These are phyloP conservation scores for Drosera spatulata DNA, from an alignment of 179 eudicot species.

Conservation along the genomic window DNA sequence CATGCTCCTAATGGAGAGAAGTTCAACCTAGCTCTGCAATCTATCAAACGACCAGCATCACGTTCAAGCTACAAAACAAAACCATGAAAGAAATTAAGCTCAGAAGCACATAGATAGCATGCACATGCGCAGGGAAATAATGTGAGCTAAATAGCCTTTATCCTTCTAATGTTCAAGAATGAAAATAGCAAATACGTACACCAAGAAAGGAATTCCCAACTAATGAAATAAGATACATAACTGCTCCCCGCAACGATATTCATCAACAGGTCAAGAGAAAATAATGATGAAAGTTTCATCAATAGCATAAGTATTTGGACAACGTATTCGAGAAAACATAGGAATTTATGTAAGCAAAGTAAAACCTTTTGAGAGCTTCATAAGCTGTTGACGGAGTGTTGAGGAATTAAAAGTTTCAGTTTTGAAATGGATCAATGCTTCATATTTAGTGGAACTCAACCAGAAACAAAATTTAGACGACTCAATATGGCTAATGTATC, in stretches of 20 bases:
- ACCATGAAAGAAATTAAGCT: not conserved
- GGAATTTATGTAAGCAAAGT: too few species aligned
- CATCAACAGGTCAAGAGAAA: not conserved
- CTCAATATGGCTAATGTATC: too few species aligned
- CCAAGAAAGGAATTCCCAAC: not conserved
- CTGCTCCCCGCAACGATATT: not conserved
- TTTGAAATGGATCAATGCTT: too few species aligned
- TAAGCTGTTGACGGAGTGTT: too few species aligned
- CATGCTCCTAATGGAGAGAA: conserved; percentile 97
- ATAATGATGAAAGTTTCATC: not conserved
- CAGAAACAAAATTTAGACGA: too few species aligned
- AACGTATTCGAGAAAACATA: not conserved
- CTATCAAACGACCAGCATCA: conserved; percentile 80
- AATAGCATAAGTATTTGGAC: not conserved
- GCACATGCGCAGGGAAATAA: too few species aligned
- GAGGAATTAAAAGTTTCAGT: too few species aligned
- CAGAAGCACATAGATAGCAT: not conserved
- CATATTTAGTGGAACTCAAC: too few species aligned
- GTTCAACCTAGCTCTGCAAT: conserved; percentile 81
- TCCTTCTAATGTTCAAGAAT: too few species aligned
- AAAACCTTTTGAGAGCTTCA: too few species aligned
- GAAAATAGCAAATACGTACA: not conserved
- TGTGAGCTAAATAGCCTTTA: too few species aligned
- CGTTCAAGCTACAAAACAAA: conserved; percentile 66
- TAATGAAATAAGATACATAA: not conserved